Base-by-base conservation (phyloP, 2,329 filamentous ascomycete genomes). In the Xylaria hypoxylon region DNA sequence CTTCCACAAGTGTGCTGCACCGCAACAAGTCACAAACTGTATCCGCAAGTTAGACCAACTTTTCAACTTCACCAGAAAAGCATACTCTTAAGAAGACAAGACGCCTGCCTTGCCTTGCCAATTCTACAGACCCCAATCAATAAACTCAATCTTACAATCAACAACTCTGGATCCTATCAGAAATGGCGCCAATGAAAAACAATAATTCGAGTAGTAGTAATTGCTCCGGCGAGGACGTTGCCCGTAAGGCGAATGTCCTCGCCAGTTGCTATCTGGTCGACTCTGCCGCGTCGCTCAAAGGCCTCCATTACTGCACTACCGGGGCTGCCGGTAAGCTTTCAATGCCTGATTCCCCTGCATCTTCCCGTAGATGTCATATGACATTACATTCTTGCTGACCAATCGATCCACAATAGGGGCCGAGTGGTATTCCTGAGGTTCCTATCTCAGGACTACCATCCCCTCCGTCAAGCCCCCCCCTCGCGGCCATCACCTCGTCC, bases 251-350 rank as follows among this genome's bases (percentile, higher is more conserved):
- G 84, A 91, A 92, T 80, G 90, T 96, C 82, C 90, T 95, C 84
- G 94, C 94, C 83, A 94, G 90, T 80, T 96, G 93, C 87, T 97
- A 97, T 84, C 85, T 92, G 76, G 92, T 95, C 80, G 89, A 94
- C 81, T 84, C 84, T 77, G 86, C 89, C 74, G 86, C 89, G 80
- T 86, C 84, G 78, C 86, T 97, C 76, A 90, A 90, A 80, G 92
- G 92, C 80, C 91, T 96, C 84, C 94, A 97, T 85, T 97, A 96
- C 89, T 96, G 92, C 89, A 94, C 94, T 92, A 94, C 92, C 85
- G 87, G 89, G 87, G 91, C 89, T 84, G 87, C 90, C 87, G 92
- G 89, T 91, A 85, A 68, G 86, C 80, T 61, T 33, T 35, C 10
- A 3, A 11, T 55, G n/a, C 42, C 17, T 22, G 15, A 10, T 17